Evolutionary conservation across 257 asterid species (phyloP).

Genomic region (Scutellaria galericulata): DNA sequence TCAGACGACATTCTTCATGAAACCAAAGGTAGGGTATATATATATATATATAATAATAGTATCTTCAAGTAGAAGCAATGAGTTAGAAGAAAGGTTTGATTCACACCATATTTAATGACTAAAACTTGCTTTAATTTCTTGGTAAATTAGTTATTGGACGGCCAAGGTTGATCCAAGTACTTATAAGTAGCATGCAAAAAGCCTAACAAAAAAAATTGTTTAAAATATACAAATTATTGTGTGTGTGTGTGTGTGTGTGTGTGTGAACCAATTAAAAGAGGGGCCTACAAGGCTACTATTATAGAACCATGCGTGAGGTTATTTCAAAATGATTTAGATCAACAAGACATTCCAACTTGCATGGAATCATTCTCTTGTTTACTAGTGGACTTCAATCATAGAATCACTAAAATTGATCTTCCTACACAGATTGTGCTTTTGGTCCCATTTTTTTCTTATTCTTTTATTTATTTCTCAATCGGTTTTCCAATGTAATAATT

Average conservation of each 20-base stretch:
- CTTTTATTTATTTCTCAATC: too few species aligned
- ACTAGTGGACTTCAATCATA: conserved; percentile 45
- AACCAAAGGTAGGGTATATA: not conserved
- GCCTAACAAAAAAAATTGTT: not conserved
- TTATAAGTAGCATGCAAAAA: conserved; percentile 30
- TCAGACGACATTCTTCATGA: not conserved
- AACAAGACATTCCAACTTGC: conserved; percentile 41
- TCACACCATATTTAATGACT: conserved; percentile 20
- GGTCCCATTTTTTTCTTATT: too few species aligned
- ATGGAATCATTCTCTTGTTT: conserved; percentile 43
- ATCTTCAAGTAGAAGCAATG: conserved; percentile 41
- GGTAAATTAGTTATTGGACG: conserved; percentile 28
- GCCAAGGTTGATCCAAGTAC: conserved; percentile 27
- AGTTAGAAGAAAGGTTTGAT: not conserved
- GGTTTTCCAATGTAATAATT: too few species aligned
- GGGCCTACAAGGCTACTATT: conserved; percentile 48
- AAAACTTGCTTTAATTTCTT: conserved; percentile 13
- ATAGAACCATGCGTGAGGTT: conserved; percentile 46
- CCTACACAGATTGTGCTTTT: not conserved
- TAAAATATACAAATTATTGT: not conserved
- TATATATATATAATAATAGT: not conserved
- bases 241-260: conserved; percentile 24
- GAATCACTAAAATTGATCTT: conserved; percentile 18
- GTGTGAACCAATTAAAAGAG: conserved; percentile 15
- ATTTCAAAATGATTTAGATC: conserved; percentile 33